Base-by-base conservation (phyloP, 805 yeast species). In the Cephaloascus fragrans region DNA sequence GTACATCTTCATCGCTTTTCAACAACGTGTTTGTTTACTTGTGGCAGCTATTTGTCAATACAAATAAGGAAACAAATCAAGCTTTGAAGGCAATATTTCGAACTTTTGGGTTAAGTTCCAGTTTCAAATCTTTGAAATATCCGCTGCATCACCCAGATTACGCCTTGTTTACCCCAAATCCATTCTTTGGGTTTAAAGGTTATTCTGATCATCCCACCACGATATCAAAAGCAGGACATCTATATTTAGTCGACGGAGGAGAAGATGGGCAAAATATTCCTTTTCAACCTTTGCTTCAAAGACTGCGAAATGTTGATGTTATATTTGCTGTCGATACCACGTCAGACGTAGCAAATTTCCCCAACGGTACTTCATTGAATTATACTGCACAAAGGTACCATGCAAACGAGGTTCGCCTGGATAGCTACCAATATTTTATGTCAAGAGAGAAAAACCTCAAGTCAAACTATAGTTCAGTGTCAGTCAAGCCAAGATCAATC, bases 1-100 rank as follows among this genome's bases (percentile, higher is more conserved):
- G 77, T 0, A 75, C 84, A 0, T 77, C 84, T 0, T 78, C 85
- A 0, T 74, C 83, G 0, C 53, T 79, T 19, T 79, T 79, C 59
- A 79, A 75, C 47, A 69, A 63, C 45, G 69, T 75, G 0, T 61
- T 78, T 39, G 51, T 71, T 8, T 72, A 69, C 43, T 51, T 77
- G 6, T 71, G 75, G 66, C 57, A 65, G 37, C 36, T 55, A 29
- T 52, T 64, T 14, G 17, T 18, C 14, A 34, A 10, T 16, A 16
- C 26, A 59, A 29, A 50, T 67, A 33, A 55, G 60, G 4, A 55
- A 60, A 28, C 56, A 54, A 26, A 49, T 59, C 2, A 53, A 3
- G 69, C 71, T 0, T 47, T 67, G 17, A 55, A 59, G 35, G 60
- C 60, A 0, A 60, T 68, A 2, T 47, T 73, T 39, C 55, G 57